Evolutionary conservation across 805 yeast genomes (phyloP).

Genomic region (Blastobotrys parvus): DNA sequence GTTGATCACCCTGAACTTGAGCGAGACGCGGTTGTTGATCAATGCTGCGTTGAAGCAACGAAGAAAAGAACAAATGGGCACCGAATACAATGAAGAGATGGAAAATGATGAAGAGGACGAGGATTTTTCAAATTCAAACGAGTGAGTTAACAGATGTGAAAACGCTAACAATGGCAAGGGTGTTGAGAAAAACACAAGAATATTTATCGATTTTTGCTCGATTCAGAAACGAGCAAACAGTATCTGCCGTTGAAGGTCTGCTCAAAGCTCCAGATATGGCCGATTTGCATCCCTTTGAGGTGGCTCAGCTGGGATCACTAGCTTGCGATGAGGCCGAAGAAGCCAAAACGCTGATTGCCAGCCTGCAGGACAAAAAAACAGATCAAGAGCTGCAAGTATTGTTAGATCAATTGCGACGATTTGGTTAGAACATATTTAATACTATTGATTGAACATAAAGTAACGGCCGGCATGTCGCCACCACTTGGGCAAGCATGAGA

Average conservation of each 20-base stretch:
- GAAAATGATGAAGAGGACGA: constrained; percentile 31
- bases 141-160: constrained; percentile 14
- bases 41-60: constrained; percentile 83
- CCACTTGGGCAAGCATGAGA: constrained; percentile 31
- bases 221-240: constrained; percentile 86
- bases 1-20: constrained; percentile 74
- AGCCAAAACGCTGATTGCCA: constrained; percentile 89
- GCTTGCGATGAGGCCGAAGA: constrained; percentile 96
- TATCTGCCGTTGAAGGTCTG: constrained; percentile 85
- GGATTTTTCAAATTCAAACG: constrained; percentile 29
- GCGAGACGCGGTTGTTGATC: constrained; percentile 84
- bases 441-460: constrained; percentile 23
- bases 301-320: constrained; percentile 81
- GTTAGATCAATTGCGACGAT: constrained; percentile 53
- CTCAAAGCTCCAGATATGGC: constrained; percentile 64
- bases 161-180: constrained; percentile 31
- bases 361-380: constrained; percentile 69
- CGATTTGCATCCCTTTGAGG: constrained; percentile 87
- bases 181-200: constrained; percentile 84
- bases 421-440: constrained; percentile 16
- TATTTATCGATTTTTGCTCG: constrained; percentile 79
- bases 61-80: constrained; percentile 35
- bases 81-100: constrained; percentile 26
- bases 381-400: constrained; percentile 83
- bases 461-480: constrained; percentile 28